These are phyloP conservation scores for Aquilaria agallochum DNA, from an alignment of 441 rosid species.

Conservation along the genomic window DNA sequence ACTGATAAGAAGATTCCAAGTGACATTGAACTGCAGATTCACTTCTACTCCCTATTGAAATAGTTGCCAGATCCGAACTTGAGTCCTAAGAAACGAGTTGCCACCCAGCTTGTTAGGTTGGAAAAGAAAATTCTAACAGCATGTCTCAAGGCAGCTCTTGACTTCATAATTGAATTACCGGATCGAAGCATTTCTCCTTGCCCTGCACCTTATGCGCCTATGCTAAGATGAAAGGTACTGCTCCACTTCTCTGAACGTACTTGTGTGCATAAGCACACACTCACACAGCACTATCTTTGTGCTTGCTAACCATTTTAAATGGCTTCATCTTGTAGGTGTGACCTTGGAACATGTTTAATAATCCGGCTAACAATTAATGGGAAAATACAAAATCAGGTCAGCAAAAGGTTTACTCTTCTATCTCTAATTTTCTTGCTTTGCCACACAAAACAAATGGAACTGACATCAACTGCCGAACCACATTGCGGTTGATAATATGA, in stretches of 20 bases:
- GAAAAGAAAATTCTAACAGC: conserved; percentile 90
- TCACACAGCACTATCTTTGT: conserved; percentile 2
- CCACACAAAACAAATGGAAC: too few relatives aligned
- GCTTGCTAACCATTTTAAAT: not conserved
- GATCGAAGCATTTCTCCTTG: conserved; percentile 77
- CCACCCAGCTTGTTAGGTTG: conserved; percentile 77
- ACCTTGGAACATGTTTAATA: conserved; percentile 1
- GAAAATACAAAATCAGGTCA: too few relatives aligned
- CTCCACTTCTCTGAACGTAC: not conserved
- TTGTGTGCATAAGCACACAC: too few relatives aligned
- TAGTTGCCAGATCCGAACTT: conserved; percentile 72
- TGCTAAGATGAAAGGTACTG: conserved; percentile 53
- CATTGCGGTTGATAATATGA: too few relatives aligned
- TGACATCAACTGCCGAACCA: too few relatives aligned
- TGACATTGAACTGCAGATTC: not conserved
- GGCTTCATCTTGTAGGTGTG: conserved; percentile 2
- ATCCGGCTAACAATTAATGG: too few relatives aligned
- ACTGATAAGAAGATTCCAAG: conserved; percentile 5
- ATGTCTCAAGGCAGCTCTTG: conserved; percentile 57
- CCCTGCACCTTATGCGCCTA: conserved; percentile 81
- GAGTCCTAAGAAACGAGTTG: conserved; percentile 84
- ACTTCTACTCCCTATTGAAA: conserved; percentile 4
- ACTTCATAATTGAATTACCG: conserved; percentile 69
- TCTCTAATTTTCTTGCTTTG: too few relatives aligned
- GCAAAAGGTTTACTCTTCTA: too few relatives aligned